A percentile compares a stretch with the other conserved stretches of the same genome.
Conservation (phyloP, 1,139 yeast genomes). For the Saccharomyces hybrid region DNA sequence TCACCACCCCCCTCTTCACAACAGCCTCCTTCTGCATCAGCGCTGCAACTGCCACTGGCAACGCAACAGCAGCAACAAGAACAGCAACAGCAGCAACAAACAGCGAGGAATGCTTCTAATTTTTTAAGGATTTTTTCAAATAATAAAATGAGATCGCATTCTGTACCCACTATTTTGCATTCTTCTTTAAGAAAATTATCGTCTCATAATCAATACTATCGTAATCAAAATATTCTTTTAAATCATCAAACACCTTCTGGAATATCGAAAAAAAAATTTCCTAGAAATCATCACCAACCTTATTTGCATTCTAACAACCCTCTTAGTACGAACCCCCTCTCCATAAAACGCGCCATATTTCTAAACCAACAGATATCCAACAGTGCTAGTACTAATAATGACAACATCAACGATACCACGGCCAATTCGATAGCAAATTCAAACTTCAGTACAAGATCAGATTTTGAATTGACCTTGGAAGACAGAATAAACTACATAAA, state of each 20-base stretch:
- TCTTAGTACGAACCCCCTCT: neutral
- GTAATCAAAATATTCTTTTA: neutral
- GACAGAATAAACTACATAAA: conserved; percentile 26
- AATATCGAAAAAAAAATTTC: neutral
- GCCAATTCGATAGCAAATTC: neutral
- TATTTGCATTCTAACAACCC: neutral
- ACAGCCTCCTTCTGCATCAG: neutral
- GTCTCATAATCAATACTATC: conserved; percentile 3
- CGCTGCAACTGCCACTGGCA: neutral
- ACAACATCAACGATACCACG: conserved; percentile 1
- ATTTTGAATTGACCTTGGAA: conserved; percentile 14
- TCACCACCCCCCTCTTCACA: neutral
- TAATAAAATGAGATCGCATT: conserved; percentile 22
- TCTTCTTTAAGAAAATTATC: conserved; percentile 23
- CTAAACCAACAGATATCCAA: conserved; percentile 1
- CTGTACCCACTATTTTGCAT: conserved; percentile 31
- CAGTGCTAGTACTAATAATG: neutral
- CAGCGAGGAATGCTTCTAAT: neutral
- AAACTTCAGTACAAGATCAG: neutral
- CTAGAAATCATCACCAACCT: neutral
- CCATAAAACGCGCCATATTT: neutral
- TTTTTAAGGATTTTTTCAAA: neutral
- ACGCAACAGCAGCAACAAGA: neutral
- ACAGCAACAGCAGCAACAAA: neutral
- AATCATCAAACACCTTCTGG: neutral